Evolutionary conservation across 495 filamentous ascomycete genomes (phyloP), one percentile per base, ranked within the genome.

Genomic region (Lasiosphaeriaceae sp.): DNA sequence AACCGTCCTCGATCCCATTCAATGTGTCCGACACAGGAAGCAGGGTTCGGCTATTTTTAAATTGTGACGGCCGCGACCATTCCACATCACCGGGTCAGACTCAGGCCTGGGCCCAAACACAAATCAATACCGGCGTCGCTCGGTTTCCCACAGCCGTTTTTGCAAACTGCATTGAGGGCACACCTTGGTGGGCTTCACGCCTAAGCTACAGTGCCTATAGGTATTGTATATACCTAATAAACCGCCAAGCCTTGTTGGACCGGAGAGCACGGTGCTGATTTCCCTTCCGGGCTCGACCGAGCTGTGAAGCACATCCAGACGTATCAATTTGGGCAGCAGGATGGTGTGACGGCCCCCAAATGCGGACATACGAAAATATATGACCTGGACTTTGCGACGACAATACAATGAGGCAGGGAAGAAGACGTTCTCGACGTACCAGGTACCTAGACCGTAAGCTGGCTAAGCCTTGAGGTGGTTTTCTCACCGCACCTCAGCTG

Each of bases 241-340:
- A 31, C 26, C 26, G 41, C 20, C 37, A 16, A 53, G 20, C 34
- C 22, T 44, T 53, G 34, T 39, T 53, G 52, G 52, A 17, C 20
- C 41, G 52, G 19, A 43, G 46, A 41, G 24, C 52, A 43, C 52
- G 12, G 20, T 47, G 41, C 12, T 19, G 29, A 41, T 41, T 47
- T 23, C 53, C 53, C 48, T 48, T 56, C 46, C 45, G 45, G 53
- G 53, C 53, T 24, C 53, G 47, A 56, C 44, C 53, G 53, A 56
- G 17, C 44, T 49, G 53, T 44, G 5, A 41, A 41, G 11, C 34
- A 43, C 11, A 53, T 43, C 37, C 35, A 35, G 34, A 44, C 16
- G 29, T 22, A n/a, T 47, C 26, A 43, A 55, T 56, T 56, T 56
- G 53, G 53, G 14, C 43, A 39, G 45, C 11, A 11, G 26, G 46